Conservation (phyloP, 2,329 filamentous ascomycete genomes). For the Emmonsia crescens region DNA sequence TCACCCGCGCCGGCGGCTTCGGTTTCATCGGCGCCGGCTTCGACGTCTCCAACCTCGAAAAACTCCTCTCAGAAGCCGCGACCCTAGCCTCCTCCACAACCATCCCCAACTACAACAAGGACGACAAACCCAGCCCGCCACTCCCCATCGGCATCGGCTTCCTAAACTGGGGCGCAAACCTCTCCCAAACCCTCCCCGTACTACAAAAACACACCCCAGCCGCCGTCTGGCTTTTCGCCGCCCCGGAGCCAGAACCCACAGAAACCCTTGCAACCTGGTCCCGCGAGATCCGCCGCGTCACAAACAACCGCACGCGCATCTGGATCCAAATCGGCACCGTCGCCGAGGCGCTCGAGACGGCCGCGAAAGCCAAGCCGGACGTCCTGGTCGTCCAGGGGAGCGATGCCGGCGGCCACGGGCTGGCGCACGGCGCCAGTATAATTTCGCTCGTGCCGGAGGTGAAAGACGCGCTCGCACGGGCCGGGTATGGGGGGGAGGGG, state of each 20-base stretch:
- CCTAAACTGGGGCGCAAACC: conserved; percentile 28
- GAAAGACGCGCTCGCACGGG: conserved; percentile 27
- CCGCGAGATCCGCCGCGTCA: conserved; percentile 27
- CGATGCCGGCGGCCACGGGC: conserved; percentile 46
- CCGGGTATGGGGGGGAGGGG: conserved; percentile 16
- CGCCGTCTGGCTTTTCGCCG: conserved; percentile 34
- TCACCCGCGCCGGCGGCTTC: conserved; percentile 45
- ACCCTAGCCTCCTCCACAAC: conserved; percentile 12
- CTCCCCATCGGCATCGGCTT: conserved; percentile 34
- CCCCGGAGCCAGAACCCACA: conserved; percentile 19
- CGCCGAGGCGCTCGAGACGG: conserved; percentile 35
- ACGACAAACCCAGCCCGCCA: neutral
- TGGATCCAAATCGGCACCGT: conserved; percentile 46
- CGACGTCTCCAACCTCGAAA: conserved; percentile 22
- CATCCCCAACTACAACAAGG: neutral
- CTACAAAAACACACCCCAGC: conserved; percentile 25
- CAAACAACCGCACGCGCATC: conserved; percentile 32
- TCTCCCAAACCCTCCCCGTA: conserved; percentile 19
- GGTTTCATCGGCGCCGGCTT: conserved; percentile 52
- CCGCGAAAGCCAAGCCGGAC: conserved; percentile 31
- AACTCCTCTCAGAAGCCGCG: conserved; percentile 20
- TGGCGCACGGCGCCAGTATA: conserved; percentile 35
- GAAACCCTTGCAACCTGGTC: conserved; percentile 30
- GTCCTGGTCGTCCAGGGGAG: conserved; percentile 43
- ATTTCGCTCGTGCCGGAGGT: conserved; percentile 43